Evolutionary conservation across 1,139 yeast species (phyloP).

Genomic region (Yamadazyma aaseri): DNA sequence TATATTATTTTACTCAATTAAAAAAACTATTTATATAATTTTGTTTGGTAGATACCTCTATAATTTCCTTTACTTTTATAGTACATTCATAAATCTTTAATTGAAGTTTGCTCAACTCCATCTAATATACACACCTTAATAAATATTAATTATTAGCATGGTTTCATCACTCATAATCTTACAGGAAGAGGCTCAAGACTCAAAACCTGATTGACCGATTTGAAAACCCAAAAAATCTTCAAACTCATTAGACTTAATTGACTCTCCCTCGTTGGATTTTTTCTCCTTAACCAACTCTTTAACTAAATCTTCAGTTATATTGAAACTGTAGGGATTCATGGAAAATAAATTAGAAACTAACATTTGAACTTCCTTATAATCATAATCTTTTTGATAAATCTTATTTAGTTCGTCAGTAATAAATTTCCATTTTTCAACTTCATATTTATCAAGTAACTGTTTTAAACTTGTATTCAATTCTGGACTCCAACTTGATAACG

Average conservation of each 20-base stretch:
- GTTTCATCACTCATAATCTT: too few relatives aligned
- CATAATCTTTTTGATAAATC: constrained; percentile 54
- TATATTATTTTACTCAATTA: too few relatives aligned
- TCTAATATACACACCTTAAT: too few relatives aligned
- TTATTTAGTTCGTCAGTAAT: constrained; percentile 62
- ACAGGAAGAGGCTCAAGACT: too few relatives aligned
- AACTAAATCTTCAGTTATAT: constrained; percentile 47
- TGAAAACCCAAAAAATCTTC: constrained; percentile 13
- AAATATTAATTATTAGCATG: too few relatives aligned
- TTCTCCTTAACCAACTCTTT: constrained; percentile 39
- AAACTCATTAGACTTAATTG: constrained; percentile 8
- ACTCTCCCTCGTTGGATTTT: constrained; percentile 36
- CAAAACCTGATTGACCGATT: constrained; percentile 7
- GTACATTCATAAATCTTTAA: too few relatives aligned
- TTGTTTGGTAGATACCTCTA: too few relatives aligned
- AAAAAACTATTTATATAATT: too few relatives aligned
- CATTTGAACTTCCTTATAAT: constrained; percentile 56
- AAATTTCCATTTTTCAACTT: constrained; percentile 67
- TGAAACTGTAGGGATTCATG: constrained; percentile 57
- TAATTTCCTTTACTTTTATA: too few relatives aligned
- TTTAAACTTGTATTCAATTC: constrained; percentile 57
- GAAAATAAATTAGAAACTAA: constrained; percentile 54
- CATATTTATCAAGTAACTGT: constrained; percentile 62
- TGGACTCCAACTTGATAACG: constrained; percentile 61
- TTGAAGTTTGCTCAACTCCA: too few relatives aligned